Conservation (phyloP, 257 asterid species). For the Solanum gracilifrons region DNA sequence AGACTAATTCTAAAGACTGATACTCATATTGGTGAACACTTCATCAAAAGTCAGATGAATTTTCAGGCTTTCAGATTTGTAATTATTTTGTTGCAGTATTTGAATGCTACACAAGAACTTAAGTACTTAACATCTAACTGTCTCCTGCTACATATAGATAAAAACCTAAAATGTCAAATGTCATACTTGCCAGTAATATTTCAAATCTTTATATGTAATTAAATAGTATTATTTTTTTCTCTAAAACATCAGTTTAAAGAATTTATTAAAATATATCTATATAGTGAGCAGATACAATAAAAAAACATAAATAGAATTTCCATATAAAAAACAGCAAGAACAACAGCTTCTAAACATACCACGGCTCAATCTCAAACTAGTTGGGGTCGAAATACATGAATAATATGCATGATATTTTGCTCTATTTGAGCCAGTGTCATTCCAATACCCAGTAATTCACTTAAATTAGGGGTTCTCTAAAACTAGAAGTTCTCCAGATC, state of each 20-base stretch:
- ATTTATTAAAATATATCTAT: not conserved
- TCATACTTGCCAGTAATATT: not conserved
- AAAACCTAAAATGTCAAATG: not conserved
- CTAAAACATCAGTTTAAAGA: not conserved
- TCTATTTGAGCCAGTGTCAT: not conserved
- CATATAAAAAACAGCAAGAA: not conserved
- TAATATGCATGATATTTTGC: not conserved
- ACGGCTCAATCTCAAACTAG: not conserved
- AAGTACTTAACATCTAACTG: not conserved
- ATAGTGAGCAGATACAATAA: not conserved
- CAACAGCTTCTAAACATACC: not conserved
- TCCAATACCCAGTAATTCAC: not conserved
- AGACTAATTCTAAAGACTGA: not conserved
- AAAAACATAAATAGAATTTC: not conserved
- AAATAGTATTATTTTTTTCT: not conserved
- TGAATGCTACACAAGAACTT: not conserved
- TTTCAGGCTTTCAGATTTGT: not conserved
- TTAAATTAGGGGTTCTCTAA: not conserved
- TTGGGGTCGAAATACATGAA: not conserved
- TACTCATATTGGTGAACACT: not conserved
- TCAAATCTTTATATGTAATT: not conserved
- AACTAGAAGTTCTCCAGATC: not conserved
- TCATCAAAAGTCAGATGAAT: not conserved
- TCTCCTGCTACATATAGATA: not conserved
- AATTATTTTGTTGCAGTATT: not conserved